Percentiles rank a stretch among this genome's conserved stretches.
These are phyloP conservation scores for Aspergillus sp. DNA, from an alignment of 2,329 filamentous ascomycete genomes.

Conservation along the genomic window DNA sequence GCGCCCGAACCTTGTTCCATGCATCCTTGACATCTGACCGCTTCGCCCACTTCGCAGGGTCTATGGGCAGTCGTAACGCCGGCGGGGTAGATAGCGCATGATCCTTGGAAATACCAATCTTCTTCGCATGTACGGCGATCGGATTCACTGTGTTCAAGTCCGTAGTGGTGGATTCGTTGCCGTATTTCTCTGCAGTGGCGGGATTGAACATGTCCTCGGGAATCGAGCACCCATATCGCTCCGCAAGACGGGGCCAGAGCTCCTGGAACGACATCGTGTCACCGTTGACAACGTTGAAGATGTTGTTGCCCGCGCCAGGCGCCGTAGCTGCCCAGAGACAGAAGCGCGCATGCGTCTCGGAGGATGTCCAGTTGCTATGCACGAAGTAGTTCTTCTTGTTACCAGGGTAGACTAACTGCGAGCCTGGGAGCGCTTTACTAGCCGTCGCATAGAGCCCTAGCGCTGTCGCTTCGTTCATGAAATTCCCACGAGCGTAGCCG, in stretches of 20 bases:
- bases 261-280: conserved; percentile 32
- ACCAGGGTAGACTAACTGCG: conserved; percentile 28
- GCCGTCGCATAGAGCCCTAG: conserved; percentile 34
- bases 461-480: conserved; percentile 37
- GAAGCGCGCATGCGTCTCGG: conserved; percentile 29
- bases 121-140: conserved; percentile 10
- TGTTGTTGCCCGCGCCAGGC: conserved; percentile 26
- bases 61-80: conserved; percentile 21
- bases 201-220: conserved; percentile 21
- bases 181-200: conserved; percentile 2
- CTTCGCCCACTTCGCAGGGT: conserved; percentile 36
- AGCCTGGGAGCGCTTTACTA: conserved; percentile 22
- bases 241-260: conserved; percentile 35
- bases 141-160: conserved; percentile 15
- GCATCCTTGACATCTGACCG: conserved; percentile 29
- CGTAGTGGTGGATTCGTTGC: conserved; percentile 6
- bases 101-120: conserved; percentile 14
- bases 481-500: conserved; percentile 34
- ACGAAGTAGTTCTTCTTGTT: conserved; percentile 25
- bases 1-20: conserved; percentile 30
- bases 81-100: conserved; percentile 1
- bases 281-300: conserved; percentile 37
- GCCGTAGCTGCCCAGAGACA: conserved; percentile 29
- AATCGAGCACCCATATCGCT: conserved; percentile 26
- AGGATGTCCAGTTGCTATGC: conserved; percentile 28